Conservation (phyloP, 1,284 basidiomycete genomes). For the Retiboletus fuscus region DNA sequence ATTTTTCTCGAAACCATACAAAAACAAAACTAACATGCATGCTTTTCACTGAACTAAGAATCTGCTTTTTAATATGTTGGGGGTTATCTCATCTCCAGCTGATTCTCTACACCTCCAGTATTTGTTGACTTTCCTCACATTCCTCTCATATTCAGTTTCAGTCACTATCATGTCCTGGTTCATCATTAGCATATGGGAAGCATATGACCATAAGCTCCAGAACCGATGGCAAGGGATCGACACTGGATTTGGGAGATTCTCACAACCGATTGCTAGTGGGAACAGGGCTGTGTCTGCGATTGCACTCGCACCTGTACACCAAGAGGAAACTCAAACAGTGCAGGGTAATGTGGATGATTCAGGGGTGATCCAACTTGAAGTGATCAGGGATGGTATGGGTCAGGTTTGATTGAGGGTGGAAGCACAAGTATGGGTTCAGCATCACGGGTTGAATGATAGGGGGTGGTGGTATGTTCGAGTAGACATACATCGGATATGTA, state of each 20-base stretch:
- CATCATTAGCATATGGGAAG: too few relatives aligned
- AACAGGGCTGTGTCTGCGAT: neutral
- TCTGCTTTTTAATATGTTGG: neutral
- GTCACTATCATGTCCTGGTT: slow-evolving; percentile 16
- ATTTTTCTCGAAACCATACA: too few relatives aligned
- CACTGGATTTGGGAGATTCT: too few relatives aligned
- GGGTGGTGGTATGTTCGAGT: too few relatives aligned
- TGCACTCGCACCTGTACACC: neutral
- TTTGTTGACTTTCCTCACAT: neutral
- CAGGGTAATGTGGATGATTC: neutral
- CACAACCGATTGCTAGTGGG: neutral
- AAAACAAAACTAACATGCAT: neutral
- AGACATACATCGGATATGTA: too few relatives aligned
- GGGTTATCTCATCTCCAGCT: neutral
- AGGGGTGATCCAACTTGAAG: neutral
- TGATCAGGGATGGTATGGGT: too few relatives aligned
- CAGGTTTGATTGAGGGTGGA: too few relatives aligned
- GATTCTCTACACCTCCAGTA: neutral
- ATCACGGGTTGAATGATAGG: too few relatives aligned
- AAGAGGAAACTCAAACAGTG: neutral
- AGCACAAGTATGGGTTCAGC: too few relatives aligned
- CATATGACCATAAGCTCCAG: slow-evolving; percentile 13
- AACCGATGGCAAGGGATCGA: slow-evolving; percentile 17
- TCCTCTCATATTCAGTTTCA: slow-evolving; percentile 18
- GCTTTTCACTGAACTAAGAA: neutral